A percentile compares a stretch with the other conserved stretches of the same genome.
phyloP scores from a whole-genome alignment of 139 green algal species.

The Asterochloris erici region DNA sequence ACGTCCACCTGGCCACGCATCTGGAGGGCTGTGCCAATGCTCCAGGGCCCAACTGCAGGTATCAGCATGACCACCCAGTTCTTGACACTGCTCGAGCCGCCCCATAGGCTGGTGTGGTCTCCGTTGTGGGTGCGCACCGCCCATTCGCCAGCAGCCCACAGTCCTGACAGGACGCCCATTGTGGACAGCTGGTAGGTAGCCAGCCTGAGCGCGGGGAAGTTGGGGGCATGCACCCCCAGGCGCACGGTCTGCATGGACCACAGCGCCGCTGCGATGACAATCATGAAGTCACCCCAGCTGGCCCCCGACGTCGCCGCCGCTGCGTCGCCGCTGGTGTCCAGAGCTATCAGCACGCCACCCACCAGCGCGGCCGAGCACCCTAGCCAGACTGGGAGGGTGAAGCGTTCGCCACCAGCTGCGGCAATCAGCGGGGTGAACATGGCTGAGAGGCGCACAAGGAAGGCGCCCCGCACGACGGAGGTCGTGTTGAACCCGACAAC shows the following conservation, averaged over 20 bases:
- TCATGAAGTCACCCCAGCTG: constrained; percentile 7
- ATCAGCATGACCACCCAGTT: constrained; percentile 17
- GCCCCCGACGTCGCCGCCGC: not conserved
- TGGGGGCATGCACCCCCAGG: constrained; percentile 6
- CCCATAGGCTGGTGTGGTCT: not conserved
- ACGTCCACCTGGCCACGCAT: not conserved
- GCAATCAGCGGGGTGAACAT: constrained; percentile 21
- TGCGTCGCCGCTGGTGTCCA: not conserved
- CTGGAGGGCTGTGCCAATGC: constrained; percentile 15
- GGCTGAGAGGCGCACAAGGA: constrained; percentile 14
- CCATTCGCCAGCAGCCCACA: not conserved
- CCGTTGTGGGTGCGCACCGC: not conserved
- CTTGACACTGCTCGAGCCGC: not conserved
- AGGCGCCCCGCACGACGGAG: not conserved
- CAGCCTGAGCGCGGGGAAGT: constrained; percentile 1
- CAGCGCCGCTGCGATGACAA: constrained; percentile 14
- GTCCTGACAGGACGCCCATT: constrained; percentile 9
- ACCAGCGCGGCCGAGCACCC: constrained; percentile 2
- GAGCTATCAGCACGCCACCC: constrained; percentile 14
- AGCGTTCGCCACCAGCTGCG: not conserved
- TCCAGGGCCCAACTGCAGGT: constrained; percentile 15
- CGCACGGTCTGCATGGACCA: constrained; percentile 20
- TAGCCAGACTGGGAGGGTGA: constrained; percentile 1
- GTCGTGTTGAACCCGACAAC: constrained; percentile 10
- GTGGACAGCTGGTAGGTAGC: not conserved